Conservation (phyloP, 257 asterid species). For the Penstemon newberryi region DNA sequence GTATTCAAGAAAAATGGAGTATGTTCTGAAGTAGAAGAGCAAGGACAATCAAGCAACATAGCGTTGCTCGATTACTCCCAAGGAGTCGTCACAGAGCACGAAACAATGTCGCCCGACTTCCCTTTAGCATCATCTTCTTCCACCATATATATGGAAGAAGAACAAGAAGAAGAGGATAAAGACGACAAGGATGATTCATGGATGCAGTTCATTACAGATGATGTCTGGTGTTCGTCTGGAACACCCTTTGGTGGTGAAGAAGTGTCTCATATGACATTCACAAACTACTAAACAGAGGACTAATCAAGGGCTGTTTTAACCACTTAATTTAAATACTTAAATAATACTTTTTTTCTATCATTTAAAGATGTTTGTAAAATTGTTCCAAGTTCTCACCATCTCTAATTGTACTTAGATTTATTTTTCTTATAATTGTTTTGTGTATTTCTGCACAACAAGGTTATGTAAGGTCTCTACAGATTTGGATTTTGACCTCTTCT, state of each 20-base stretch:
- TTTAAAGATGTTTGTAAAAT: slow-evolving; percentile 28
- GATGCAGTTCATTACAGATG: slow-evolving; percentile 96
- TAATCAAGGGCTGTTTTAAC: slow-evolving; percentile 26
- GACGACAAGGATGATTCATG: slow-evolving; percentile 86
- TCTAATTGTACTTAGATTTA: slow-evolving; percentile 58
- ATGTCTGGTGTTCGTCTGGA: slow-evolving; percentile 78
- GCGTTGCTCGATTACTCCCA: slow-evolving; percentile 58
- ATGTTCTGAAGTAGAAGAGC: slow-evolving; percentile 78
- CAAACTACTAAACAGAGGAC: slow-evolving; percentile 34
- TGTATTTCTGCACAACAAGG: slow-evolving; percentile 38
- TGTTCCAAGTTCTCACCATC: slow-evolving; percentile 36
- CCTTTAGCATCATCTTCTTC: slow-evolving; percentile 67
- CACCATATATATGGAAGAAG: slow-evolving; percentile 54
- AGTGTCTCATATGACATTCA: slow-evolving; percentile 54
- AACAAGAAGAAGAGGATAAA: slow-evolving; percentile 74
- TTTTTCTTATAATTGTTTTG: slow-evolving; percentile 7
- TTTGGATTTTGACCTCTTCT: slow-evolving; percentile 48
- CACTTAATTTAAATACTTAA: not conserved
- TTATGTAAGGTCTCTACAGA: slow-evolving; percentile 44
- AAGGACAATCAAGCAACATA: slow-evolving; percentile 64
- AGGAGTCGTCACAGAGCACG: slow-evolving; percentile 48
- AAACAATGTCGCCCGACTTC: slow-evolving; percentile 74
- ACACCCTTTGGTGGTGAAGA: slow-evolving; percentile 57
- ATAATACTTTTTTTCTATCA: not conserved
- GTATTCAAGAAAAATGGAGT: slow-evolving; percentile 94